Evolutionary conservation across 1,284 basidiomycete genomes (phyloP), one percentile per base, ranked within the genome.

Genomic region (Pseudozyma flocculosa): DNA sequence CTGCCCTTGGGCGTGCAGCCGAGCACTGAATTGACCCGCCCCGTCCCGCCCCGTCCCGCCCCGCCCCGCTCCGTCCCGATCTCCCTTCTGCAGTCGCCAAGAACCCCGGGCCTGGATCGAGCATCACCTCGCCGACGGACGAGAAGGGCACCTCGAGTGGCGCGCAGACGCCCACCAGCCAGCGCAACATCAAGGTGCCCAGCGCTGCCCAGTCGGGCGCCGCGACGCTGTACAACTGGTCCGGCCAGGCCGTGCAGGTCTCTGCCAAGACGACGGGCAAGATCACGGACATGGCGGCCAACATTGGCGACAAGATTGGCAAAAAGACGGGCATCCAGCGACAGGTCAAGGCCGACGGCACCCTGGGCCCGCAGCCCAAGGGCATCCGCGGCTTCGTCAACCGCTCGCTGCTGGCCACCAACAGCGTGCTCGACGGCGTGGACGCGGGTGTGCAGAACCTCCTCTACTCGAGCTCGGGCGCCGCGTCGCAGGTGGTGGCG

Each of bases 351-450:
- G 40, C 58, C 14, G 58, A 70, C 36, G 61, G 61, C 19, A 50
- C 54, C 10, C 13, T 41, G 37, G 55, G 60, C 30, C 51, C 59
- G 0, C 43, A 70, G 3, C 72, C 74, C 10, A 71, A 48, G 3
- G 78, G 78, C 2, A 53, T 76, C 32, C 54, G 67, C 17, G 78
- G 78, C 4, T 55, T 75, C n/a, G 46, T 79, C 53, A 71, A 72
- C 24, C 68, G 73, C 37, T 65, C 72, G 1, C 57, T 79, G 18
- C 61, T 75, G 18, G 78, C 77, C 4, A 61, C 73, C 49, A 76
- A 70, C 50, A 72, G 72, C 8, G 68, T 80, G 13, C 58, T 75
- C 9, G 78, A 80, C 34, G 72, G 75, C 8, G 45, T 78, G n/a
- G 78, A 79, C 36, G 59, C 67, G 0, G 70, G 73, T 19, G 72